Base-by-base conservation (phyloP, 495 filamentous ascomycete genomes). In the Aspergillus conjunctus region DNA sequence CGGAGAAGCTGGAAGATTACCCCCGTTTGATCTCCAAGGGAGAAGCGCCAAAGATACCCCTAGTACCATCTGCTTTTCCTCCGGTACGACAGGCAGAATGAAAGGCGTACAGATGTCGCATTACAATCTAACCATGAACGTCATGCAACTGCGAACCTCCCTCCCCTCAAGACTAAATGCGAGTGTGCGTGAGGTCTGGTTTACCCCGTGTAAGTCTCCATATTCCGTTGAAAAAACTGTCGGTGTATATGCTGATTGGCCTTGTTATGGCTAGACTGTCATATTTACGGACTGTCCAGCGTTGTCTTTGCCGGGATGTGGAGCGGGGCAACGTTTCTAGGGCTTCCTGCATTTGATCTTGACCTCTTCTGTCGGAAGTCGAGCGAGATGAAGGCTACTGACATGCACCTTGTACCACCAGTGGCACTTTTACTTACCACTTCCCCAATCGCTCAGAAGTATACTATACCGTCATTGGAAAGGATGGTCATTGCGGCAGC, bases 351-450 rank as follows among this genome's bases (percentile, higher is more conserved):
- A 6, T 56, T 56, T 17, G 53, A 56, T 17, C 39, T 56, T 7
- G 53, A 56, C 18, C n/a, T 18, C 21, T 56, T 56, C 21, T 56
- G 53, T 18, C 53, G 21, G 8, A 56, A 45, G 53, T 56, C 53
- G 20, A 56, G 53, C 21, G 53, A 56, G 21, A 20, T 56, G 3
- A 14, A 45, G 39, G 53, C 41, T 11, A 56, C 53, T 3, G 53
- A 56, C 15, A 41, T 56, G 53, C 53, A 56, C 30, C 33, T 56
- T 45, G 53, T 56, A 7, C 53, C 53, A n/a, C 53, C 53, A n/a
- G 53, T 56, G 4, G 53, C 53, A 4, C 53, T 56, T 31, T 18
- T 44, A 5, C 17, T 56, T 12, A 43, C 53, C 3, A 45, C 53
- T 6, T 56, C 53, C 14, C 53, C 53, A 8, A 43, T 56, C 10